phyloP scores from a whole-genome alignment of 495 filamentous ascomycete species.

The Talaromyces proteolyticus region DNA sequence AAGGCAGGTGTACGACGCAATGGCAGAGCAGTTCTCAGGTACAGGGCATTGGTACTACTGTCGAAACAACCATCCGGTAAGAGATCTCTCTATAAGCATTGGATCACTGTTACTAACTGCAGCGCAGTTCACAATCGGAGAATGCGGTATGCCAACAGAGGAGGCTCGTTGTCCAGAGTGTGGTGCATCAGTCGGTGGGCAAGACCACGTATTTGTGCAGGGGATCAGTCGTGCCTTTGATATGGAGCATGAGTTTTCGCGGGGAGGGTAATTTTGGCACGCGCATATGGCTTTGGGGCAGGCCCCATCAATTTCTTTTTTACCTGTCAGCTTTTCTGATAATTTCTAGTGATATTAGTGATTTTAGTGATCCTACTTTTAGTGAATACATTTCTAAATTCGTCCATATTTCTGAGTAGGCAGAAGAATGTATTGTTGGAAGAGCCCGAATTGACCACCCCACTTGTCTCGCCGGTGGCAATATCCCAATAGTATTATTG shows the following conservation, averaged over 20 bases:
- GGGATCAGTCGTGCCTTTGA: conserved; percentile 43
- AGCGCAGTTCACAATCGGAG: conserved; percentile 52
- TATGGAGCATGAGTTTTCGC: conserved; percentile 34
- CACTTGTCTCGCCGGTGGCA: too few relatives aligned
- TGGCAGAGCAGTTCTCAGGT: conserved; percentile 38
- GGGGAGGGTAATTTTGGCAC: neutral
- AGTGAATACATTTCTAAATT: too few relatives aligned
- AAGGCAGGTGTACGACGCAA: conserved; percentile 39
- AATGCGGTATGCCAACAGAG: conserved; percentile 68
- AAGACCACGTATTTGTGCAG: conserved; percentile 40
- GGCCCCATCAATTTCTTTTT: too few relatives aligned
- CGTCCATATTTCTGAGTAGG: too few relatives aligned
- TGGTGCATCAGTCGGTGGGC: conserved; percentile 50
- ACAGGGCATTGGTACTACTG: conserved; percentile 65
- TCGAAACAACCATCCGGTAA: conserved; percentile 52
- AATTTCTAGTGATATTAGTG: too few relatives aligned
- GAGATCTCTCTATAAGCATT: neutral
- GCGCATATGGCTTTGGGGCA: too few relatives aligned
- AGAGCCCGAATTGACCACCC: too few relatives aligned
- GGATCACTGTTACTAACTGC: neutral
- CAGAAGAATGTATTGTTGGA: too few relatives aligned
- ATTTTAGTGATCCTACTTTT: too few relatives aligned
- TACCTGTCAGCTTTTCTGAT: too few relatives aligned
- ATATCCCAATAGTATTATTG: too few relatives aligned
- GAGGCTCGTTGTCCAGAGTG: conserved; percentile 58